Evolutionary conservation across 345 rosid species (phyloP), one percentile per base, ranked within the genome.

Genomic region (Passiflora organensis): DNA sequence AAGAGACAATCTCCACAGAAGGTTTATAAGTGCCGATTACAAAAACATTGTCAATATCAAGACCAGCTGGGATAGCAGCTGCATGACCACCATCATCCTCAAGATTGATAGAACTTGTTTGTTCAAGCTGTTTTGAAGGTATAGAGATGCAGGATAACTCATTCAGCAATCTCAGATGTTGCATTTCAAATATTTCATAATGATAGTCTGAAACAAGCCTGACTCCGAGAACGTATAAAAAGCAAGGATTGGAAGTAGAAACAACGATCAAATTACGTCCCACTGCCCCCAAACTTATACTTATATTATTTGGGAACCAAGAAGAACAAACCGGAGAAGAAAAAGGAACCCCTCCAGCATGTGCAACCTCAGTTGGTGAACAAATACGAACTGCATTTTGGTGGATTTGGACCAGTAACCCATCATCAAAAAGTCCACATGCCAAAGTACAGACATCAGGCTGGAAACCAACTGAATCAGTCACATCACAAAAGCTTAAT

Each of bases 241-340:
- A 76, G 64, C 89, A 93, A 59, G 99, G 99, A 75, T 83, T 86
- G 68, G 95, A 86, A 53, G 99, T 93, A 45, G 97, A 80, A 78
- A 93, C 80, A 64, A 84, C 75, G 62, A 93, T 74, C 71, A 84
- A 60, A 71, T 78, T 64, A 67, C 72, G 69, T 16, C 87, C 91
- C 67, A 93, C 95, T 57, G 97, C 95, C 67, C 99, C 99, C 84
- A 93, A 77, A 69, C 95, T 86, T 76, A 93, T 81, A 72, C 78
- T 83, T 53, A 67, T 65, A 62, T 82, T 74, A 54, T 76, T 71
- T 13, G 99, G 87, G 72, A 74, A 73, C 99, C 99, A 93, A 63
- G 86, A 80, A 53, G 82, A 61, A 66, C 80, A 86, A 67, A 83
- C 77, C 37, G 99, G 96, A 59, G 80, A 84, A 23, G 91, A 76